Percentiles rank a stretch among this genome's conserved stretches.
Conservation (phyloP, 2,329 filamentous ascomycete species). For the Aspergillus sp. region DNA sequence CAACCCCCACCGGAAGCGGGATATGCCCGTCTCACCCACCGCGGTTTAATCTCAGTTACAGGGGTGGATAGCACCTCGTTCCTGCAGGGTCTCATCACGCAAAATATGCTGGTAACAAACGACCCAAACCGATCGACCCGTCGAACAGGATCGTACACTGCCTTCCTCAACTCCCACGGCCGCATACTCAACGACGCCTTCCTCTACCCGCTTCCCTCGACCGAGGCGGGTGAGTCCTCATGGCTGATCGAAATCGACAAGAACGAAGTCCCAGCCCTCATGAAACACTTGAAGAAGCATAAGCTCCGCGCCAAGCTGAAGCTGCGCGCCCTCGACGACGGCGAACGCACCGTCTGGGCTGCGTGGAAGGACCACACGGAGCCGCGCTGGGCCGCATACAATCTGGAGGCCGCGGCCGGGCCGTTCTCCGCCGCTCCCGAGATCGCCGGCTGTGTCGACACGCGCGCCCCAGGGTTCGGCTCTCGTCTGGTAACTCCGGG, state of each 20-base stretch:
- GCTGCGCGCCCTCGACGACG: constrained; percentile 62
- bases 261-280: constrained; percentile 58
- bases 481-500: constrained; percentile 38
- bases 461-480: constrained; percentile 40
- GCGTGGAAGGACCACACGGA: constrained; percentile 62
- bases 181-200: constrained; percentile 87
- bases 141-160: constrained; percentile 66
- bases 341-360: constrained; percentile 68
- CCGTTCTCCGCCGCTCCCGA: constrained; percentile 27
- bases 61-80: constrained; percentile 79
- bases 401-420: constrained; percentile 31
- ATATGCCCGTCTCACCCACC: constrained; percentile 60
- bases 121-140: constrained; percentile 35
- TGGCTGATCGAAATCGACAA: constrained; percentile 84
- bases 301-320: constrained; percentile 79
- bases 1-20: constrained; percentile 42
- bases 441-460: constrained; percentile 37
- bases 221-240: constrained; percentile 31
- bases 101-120: constrained; percentile 57
- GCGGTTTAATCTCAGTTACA: constrained; percentile 73
- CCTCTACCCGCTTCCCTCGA: constrained; percentile 64
- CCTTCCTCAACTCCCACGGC: constrained; percentile 82
- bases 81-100: constrained; percentile 83
- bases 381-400: constrained; percentile 38
- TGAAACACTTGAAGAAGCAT: constrained; percentile 76